Evolutionary conservation across 2,329 filamentous ascomycete genomes (phyloP), one percentile per base, ranked within the genome.

Genomic region (Fusarium chuoi): DNA sequence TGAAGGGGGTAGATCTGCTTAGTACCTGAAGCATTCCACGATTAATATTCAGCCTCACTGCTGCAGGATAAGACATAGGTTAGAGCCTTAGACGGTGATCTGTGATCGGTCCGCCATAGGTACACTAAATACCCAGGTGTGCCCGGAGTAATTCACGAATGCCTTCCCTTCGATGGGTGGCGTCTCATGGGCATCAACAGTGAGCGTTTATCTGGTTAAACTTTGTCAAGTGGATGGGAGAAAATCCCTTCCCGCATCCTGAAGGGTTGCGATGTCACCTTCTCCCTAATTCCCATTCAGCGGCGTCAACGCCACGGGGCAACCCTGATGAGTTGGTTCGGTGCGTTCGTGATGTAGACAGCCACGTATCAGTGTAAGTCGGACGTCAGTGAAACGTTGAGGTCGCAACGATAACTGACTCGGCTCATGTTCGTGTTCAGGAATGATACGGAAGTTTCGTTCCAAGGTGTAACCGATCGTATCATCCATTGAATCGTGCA

Each of bases 121-220:
- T 49, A 55, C 28, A 63, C 30, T 44, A n/a, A 38, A 26, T 38
- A 61, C 45, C 39, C 28, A 55, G 28, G 41, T 48, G 42, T 55
- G 62, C 55, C 48, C 57, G 28, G 42, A 49, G 52, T 59, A 38
- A 49, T 54, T 61, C 38, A 55, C 14, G 51, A 65, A 60, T 49
- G 54, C 39, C 46, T 59, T 41, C 51, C 24, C 26, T 57, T 67
- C 20, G 52, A 63, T 54, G 55, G 52, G 70, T 72, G 65, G 75
- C 72, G 74, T 65, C 60, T 64, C 56, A 56, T 72, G 68, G 65
- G 75, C 65, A 73, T 75, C 67, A 65, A 55, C 68, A 66, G 20
- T 22, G 51, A 67, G 49, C 62, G 60, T 65, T 70, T 26, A 46
- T 33, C 20, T 56, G 26, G 38, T 42, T 44, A 77, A 75, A 73